Base-by-base conservation (phyloP, 768 basidiomycete species). In the Tulasnella sp. region DNA sequence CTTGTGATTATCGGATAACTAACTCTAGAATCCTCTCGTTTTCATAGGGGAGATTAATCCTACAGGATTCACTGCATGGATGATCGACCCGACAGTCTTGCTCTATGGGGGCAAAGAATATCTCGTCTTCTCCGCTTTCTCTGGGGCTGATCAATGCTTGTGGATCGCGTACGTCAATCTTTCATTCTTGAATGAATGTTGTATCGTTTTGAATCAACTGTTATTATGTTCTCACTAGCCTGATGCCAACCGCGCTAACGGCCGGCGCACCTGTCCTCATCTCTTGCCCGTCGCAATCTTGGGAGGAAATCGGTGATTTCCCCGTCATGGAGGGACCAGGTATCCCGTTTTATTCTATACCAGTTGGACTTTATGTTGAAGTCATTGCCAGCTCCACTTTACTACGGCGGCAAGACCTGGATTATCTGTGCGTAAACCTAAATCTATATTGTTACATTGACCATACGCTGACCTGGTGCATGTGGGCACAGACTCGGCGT, bases 271-370 rank as follows among this genome's bases (percentile, higher is more conserved):
- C 34, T 7, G 5, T n/a, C 19, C 19, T 21, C 26, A 48, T 21
- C 10, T 48, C 47, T 7, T 21, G 26, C 26, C 47, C 26, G 5
- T 7, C 19, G 10, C 19, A 21, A 21, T 27, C 26, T 7, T 48
- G 47, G 19, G 47, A 21, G n/a, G 47, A 27, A n/a, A n/a, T 27
- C 26, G 47, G 26, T 3, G 38, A 55, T 55, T 38, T 30, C n/a
- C 38, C 38, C 15, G 58, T 60, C 19, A 51, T 51, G 32, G 58
- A 60, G 29, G 58, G 58, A 9, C 58, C 58, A 27, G 56, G 47
- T 49, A 59, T 4, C 44, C 4, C 3, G 9, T 38, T 15, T 38
- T 41, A 10, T 21, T 23, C 15, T 42, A 24, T 29, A 11, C 9
- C 38, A 11, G 15, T 42, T 15, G 11, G 32, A 47, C n/a, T 4